Base-by-base conservation (phyloP, 2,329 filamentous ascomycete species). In the Stenocarpella maydis region DNA sequence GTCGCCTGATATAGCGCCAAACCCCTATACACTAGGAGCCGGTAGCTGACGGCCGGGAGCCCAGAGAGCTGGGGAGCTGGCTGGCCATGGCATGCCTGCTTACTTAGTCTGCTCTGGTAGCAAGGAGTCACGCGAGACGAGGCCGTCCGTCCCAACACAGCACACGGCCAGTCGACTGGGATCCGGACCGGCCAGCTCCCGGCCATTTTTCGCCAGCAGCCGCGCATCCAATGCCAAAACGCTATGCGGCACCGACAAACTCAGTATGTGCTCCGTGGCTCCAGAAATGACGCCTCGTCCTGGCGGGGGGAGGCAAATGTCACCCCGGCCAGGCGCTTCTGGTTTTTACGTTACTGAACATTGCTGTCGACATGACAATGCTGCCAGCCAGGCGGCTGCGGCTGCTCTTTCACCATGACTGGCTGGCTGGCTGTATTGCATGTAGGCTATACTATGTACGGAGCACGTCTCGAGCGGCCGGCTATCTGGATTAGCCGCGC, bases 251-350 rank as follows among this genome's bases (percentile, higher is more conserved):
- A 61, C 47, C 58, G 41, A 61, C 58, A 34, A 61, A 61, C 58
- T 31, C 58, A 63, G 58, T 63, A 63, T 63, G 43, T 63, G 58
- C 58, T 49, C 41, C 58, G 58, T 63, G 49, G 58, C 58, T 63
- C 58, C 58, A 63, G 49, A 63, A 41, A 63, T 49, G 19, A 37
- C 43, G 58, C 58, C 43, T 63, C 43, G 19, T 9, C 28, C 43
- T 34, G 17, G 58, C n/a, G 2, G 19, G 58, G 37, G n/a, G 58
- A 58, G 58, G 41, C 58, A 21, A 63, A 49, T 7, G 37, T 28
- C 8, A 49, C 10, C 28, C 14, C 19, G 43, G 43, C 58, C 17
- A 34, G 37, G 26, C 12, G 41, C 19, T 37, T 37, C 43, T 63
- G 34, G 14, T 19, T 34, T 21, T 31, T 14, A 19, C 34, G 28